Evolutionary conservation across 768 basidiomycete species (phyloP).

Genomic region (Pisolithus tinctorius): DNA sequence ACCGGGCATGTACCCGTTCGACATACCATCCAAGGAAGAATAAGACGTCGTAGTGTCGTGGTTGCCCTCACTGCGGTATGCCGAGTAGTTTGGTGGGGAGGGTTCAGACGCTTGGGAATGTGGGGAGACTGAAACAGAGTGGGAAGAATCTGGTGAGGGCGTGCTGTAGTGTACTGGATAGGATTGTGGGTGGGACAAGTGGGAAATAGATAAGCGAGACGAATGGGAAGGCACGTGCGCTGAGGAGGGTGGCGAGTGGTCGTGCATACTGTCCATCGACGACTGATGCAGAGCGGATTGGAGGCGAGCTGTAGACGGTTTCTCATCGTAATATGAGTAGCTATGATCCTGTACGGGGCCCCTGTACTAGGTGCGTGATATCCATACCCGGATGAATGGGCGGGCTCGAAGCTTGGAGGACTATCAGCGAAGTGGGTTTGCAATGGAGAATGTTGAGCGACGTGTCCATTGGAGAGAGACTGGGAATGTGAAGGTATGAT

Average conservation of each 20-base stretch:
- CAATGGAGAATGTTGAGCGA: constrained; percentile 25
- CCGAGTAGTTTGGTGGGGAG: constrained; percentile 32
- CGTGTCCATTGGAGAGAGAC: constrained; percentile 31
- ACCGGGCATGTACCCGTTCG: constrained; percentile 25
- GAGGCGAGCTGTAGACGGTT: constrained; percentile 24
- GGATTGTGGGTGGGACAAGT: constrained; percentile 49
- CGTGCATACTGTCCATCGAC: constrained; percentile 21
- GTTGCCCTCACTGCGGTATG: constrained; percentile 37
- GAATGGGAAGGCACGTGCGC: constrained; percentile 30
- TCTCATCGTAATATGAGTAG: constrained; percentile 27
- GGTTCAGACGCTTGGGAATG: constrained; percentile 28
- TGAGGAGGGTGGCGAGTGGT: constrained; percentile 26
- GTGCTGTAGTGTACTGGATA: constrained; percentile 35
- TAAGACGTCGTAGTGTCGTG: constrained; percentile 30
- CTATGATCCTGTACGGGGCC: constrained; percentile 18
- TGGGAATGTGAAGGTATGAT: constrained; percentile 28
- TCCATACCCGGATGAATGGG: constrained; percentile 25
- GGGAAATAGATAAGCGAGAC: constrained; percentile 56
- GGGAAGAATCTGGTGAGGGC: constrained; percentile 46
- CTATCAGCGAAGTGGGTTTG: constrained; percentile 25
- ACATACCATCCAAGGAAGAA: constrained; percentile 27
- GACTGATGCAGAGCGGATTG: constrained; percentile 24
- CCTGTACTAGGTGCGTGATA: constrained; percentile 19
- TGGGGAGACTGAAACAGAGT: constrained; percentile 42
- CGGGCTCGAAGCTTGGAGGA: constrained; percentile 25